These are phyloP conservation scores for Klebsormidium nitens DNA, from an alignment of 139 green algal species.

Conservation along the genomic window DNA sequence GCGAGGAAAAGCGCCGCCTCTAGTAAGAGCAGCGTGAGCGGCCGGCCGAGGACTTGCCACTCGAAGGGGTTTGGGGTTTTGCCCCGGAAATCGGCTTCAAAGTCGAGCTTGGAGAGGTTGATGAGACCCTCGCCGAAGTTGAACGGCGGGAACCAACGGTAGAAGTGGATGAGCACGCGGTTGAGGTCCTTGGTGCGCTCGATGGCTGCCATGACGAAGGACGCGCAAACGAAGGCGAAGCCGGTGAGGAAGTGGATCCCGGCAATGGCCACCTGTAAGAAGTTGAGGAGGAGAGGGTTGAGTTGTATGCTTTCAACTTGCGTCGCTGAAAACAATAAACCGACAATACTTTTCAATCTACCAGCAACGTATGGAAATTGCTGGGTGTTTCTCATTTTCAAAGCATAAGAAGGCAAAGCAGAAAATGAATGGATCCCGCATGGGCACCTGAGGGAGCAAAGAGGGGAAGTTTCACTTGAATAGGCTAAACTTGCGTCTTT, in stretches of 20 bases:
- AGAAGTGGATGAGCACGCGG: conserved; percentile 44
- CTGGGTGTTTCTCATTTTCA: too few relatives aligned
- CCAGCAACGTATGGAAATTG: too few relatives aligned
- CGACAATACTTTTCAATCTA: too few relatives aligned
- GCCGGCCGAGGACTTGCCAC: conserved; percentile 18
- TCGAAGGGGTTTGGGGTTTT: conserved; percentile 1
- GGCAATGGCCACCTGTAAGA: conserved; percentile 40
- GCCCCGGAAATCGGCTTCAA: conserved; percentile 21
- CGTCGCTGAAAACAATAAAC: too few relatives aligned
- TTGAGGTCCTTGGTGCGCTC: conserved; percentile 38
- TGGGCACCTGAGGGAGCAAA: too few relatives aligned
- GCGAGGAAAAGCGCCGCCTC: conserved; percentile 16
- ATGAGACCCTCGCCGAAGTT: conserved; percentile 50
- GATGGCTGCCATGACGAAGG: conserved; percentile 43
- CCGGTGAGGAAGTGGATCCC: conserved; percentile 45
- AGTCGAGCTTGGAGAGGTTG: conserved; percentile 29
- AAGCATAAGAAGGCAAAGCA: too few relatives aligned
- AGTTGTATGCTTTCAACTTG: too few relatives aligned
- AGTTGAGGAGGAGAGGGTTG: not conserved
- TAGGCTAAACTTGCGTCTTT: too few relatives aligned
- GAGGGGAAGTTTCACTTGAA: too few relatives aligned
- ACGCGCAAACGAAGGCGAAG: conserved; percentile 38
- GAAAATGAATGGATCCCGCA: too few relatives aligned
- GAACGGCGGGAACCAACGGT: conserved; percentile 47
- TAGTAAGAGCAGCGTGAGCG: conserved; percentile 9